A percentile compares a stretch with the other conserved stretches of the same genome.
phyloP scores from a whole-genome alignment of 1,139 yeast genomes.

The Blastobotrys niveus region DNA sequence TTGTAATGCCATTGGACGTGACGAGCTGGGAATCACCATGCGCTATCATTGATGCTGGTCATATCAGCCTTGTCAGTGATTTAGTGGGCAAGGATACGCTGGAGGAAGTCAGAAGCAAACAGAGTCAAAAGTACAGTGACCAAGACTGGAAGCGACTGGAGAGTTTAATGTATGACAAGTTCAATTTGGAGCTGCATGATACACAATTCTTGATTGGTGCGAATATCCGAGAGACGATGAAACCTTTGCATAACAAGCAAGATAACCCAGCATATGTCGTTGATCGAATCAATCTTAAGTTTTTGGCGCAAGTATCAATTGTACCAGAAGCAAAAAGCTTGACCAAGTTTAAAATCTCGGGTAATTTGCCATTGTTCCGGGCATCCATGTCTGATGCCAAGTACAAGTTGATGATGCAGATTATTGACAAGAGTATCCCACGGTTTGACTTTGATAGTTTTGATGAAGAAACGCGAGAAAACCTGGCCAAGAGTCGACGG shows the following conservation, averaged over 20 bases:
- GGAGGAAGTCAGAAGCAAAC: constrained; percentile 63
- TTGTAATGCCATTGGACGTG: constrained; percentile 83
- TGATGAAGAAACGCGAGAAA: constrained; percentile 19
- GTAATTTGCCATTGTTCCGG: constrained; percentile 68
- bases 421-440: constrained; percentile 69
- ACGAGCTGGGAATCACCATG: constrained; percentile 80
- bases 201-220: constrained; percentile 89
- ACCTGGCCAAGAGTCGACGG: constrained; percentile 8
- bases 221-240: constrained; percentile 66
- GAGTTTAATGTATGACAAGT: constrained; percentile 84
- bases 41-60: constrained; percentile 93
- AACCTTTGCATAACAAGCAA: constrained; percentile 35
- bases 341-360: constrained; percentile 68
- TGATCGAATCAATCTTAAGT: constrained; percentile 68
- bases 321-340: constrained; percentile 72
- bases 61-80: constrained; percentile 76
- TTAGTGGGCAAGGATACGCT: constrained; percentile 67
- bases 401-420: constrained; percentile 77
- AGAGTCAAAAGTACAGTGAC: constrained; percentile 57
- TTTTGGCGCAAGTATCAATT: constrained; percentile 74
- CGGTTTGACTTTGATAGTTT: constrained; percentile 39
- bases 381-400: constrained; percentile 82
- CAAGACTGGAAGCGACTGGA: constrained; percentile 69
- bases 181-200: constrained; percentile 68
- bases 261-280: constrained; percentile 51